Percentiles rank a stretch among this genome's conserved stretches.
These are phyloP conservation scores for Mucor indicus DNA, from an alignment of 371 early-diverging fungal species.

Conservation along the genomic window DNA sequence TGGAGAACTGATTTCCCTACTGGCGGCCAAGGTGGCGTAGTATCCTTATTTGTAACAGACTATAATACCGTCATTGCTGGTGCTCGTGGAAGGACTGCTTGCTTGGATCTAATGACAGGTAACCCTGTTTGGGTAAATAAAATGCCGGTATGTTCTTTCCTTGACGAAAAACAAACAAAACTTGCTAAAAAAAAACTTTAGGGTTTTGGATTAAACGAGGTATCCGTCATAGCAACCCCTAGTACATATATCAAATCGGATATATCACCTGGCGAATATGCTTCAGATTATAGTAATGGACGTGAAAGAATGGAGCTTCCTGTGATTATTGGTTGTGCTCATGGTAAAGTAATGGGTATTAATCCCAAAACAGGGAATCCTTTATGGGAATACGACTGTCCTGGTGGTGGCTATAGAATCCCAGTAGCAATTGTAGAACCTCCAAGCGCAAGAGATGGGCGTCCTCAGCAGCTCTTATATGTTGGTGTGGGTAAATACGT, in stretches of 20 bases:
- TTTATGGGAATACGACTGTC: constrained; percentile 33
- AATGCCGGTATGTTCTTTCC: constrained; percentile 14
- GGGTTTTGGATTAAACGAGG: constrained; percentile 14
- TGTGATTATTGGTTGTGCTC: constrained; percentile 21
- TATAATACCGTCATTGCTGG: constrained; percentile 7
- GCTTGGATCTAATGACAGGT: constrained; percentile 8
- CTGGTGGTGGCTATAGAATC: constrained; percentile 24
- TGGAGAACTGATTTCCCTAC: constrained; percentile 23
- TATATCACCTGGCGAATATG: background rate
- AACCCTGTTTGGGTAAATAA: constrained; percentile 9
- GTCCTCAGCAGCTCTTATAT: constrained; percentile 11
- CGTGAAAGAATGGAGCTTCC: background rate
- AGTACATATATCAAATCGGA: constrained; percentile 2
- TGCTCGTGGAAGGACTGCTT: constrained; percentile 6
- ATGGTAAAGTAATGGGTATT: constrained; percentile 30
- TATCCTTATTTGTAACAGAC: constrained; percentile 9
- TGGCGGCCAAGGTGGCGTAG: background rate
- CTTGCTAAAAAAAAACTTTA: background rate
- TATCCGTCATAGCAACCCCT: constrained; percentile 12
- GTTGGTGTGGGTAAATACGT: constrained; percentile 28
- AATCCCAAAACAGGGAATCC: constrained; percentile 20
- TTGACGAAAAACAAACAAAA: background rate
- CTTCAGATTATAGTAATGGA: background rate
- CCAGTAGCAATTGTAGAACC: constrained; percentile 27
- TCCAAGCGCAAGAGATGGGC: constrained; percentile 2